These are phyloP conservation scores for Xylaria intraflava DNA, from an alignment of 495 filamentous ascomycete genomes.

Conservation along the genomic window DNA sequence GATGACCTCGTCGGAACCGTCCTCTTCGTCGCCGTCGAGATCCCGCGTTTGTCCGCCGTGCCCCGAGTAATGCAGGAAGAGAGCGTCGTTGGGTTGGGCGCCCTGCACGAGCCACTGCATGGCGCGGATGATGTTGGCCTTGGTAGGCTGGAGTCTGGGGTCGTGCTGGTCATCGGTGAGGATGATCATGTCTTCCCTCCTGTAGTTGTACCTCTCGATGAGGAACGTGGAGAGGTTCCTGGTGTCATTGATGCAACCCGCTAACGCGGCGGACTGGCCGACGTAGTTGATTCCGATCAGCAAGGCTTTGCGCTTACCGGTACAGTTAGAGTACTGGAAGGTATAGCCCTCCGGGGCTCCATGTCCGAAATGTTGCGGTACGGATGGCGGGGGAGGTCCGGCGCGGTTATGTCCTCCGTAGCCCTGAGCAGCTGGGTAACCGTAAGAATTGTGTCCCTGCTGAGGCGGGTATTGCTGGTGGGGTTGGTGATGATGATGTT, in stretches of 20 bases:
- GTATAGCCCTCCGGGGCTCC: conserved; percentile 42
- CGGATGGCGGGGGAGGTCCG: conserved; percentile 43
- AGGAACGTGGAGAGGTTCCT: conserved; percentile 84
- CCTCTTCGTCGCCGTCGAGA: conserved; percentile 69
- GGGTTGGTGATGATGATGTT: conserved; percentile 16
- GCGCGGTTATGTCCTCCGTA: conserved; percentile 26
- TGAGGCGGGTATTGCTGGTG: conserved; percentile 19
- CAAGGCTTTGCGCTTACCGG: conserved; percentile 77
- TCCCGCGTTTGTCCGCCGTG: conserved; percentile 45
- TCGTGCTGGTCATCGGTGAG: conserved; percentile 43
- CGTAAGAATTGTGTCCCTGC: conserved; percentile 30
- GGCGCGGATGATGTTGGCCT: conserved; percentile 44
- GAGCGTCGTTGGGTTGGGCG: conserved; percentile 42
- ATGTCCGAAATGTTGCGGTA: conserved; percentile 41
- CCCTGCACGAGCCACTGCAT: conserved; percentile 42
- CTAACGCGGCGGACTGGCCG: conserved; percentile 72
- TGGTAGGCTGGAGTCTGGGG: conserved; percentile 39
- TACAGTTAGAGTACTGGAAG: conserved; percentile 86
- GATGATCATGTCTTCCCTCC: conserved; percentile 47
- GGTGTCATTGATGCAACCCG: conserved; percentile 93
- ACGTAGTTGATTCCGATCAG: conserved; percentile 96
- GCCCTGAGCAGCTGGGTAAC: conserved; percentile 29
- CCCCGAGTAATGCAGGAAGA: conserved; percentile 56
- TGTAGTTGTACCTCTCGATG: conserved; percentile 64
- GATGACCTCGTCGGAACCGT: conserved; percentile 93